These are phyloP conservation scores for Aspergillus haitiensis DNA, from an alignment of 495 filamentous ascomycete species.

Conservation along the genomic window DNA sequence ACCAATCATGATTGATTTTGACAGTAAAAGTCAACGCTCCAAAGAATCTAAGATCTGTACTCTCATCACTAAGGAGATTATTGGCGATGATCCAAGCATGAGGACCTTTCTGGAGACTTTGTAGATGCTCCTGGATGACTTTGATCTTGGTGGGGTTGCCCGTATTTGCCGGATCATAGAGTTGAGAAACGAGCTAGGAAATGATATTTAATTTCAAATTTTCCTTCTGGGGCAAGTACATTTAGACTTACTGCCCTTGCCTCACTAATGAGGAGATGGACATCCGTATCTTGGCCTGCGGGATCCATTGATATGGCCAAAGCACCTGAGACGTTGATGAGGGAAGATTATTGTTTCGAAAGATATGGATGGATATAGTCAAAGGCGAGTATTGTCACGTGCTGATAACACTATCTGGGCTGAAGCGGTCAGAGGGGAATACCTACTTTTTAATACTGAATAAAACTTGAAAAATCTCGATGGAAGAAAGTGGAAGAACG, in stretches of 20 bases:
- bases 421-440: not conserved
- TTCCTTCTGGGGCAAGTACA: not conserved
- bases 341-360: conserved; percentile 11
- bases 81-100: conserved; percentile 86
- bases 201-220: not conserved
- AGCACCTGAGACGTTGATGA: conserved; percentile 16
- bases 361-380: conserved; percentile 13
- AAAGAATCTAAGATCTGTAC: conserved; percentile 81
- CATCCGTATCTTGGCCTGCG: conserved; percentile 24
- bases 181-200: conserved; percentile 43
- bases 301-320: conserved; percentile 30
- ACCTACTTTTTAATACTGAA: not conserved
- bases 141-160: conserved; percentile 54
- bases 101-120: conserved; percentile 70
- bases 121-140: conserved; percentile 73
- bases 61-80: conserved; percentile 61
- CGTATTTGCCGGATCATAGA: conserved; percentile 68
- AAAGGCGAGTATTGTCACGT: conserved; percentile 26
- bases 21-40: conserved; percentile 92
- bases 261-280: conserved; percentile 31
- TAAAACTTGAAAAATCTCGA: not conserved
- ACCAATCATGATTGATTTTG: conserved; percentile 86
- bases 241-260: conserved; percentile 27
- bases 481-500: not conserved
- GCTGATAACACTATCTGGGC: conserved; percentile 24